A percentile compares a stretch with the other conserved stretches of the same genome.
These are phyloP conservation scores for Aspergillus kassunensis DNA, from an alignment of 495 filamentous ascomycete genomes.

Conservation along the genomic window DNA sequence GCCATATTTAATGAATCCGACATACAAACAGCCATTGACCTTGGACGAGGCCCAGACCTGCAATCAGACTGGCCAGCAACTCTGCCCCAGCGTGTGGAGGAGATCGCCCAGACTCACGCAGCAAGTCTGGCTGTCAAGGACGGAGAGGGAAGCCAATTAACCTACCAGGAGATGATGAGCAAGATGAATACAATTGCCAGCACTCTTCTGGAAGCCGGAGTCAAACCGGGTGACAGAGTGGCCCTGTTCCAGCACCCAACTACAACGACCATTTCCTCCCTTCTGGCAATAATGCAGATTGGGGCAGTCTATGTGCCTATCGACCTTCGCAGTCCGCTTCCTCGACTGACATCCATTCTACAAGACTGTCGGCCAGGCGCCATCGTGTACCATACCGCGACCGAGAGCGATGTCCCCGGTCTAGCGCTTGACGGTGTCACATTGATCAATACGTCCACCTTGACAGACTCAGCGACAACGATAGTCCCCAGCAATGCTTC, in stretches of 20 bases:
- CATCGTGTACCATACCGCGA: not conserved
- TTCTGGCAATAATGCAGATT: conserved; percentile 49
- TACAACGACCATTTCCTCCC: not conserved
- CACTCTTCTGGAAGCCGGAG: conserved; percentile 1
- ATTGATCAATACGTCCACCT: conserved; percentile 13
- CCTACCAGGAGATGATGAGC: conserved; percentile 13
- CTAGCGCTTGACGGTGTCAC: not conserved
- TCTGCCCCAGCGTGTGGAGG: conserved; percentile 28
- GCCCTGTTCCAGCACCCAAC: conserved; percentile 25
- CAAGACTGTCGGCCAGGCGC: not conserved
- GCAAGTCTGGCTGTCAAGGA: conserved; percentile 16
- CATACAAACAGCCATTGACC: not conserved
- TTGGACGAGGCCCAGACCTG: not conserved
- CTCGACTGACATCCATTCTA: not conserved
- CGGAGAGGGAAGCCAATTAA: conserved; percentile 9
- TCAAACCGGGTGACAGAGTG: conserved; percentile 7
- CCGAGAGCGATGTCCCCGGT: not conserved
- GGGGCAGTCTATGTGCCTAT: conserved; percentile 52
- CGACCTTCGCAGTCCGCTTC: conserved; percentile 23
- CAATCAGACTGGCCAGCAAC: conserved; percentile 31
- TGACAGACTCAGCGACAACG: not conserved
- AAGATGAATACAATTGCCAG: conserved; percentile 8
- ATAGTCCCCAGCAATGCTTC: not conserved
- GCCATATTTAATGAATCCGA: not conserved
- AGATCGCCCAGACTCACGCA: conserved; percentile 8